phyloP scores from a whole-genome alignment of 768 basidiomycete species.

The Trametes elegans region DNA sequence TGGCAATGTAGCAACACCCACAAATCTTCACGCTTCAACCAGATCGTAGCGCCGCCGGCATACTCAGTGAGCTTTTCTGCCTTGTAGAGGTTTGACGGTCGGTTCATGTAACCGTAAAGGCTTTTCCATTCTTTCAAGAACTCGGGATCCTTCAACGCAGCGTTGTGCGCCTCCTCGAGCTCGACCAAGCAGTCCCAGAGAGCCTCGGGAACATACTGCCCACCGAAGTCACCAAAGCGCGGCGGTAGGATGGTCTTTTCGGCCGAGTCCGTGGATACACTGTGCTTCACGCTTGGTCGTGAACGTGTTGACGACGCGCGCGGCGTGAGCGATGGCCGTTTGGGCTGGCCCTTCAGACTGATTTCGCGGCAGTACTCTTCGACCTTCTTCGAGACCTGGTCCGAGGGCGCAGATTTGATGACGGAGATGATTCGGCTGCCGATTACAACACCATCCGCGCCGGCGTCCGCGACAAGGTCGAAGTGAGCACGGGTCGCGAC shows the following conservation, averaged over 20 bases:
- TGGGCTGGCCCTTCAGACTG: slow-evolving; percentile 41
- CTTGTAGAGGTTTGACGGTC: slow-evolving; percentile 88
- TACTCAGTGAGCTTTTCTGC: slow-evolving; percentile 89
- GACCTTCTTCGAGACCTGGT: slow-evolving; percentile 50
- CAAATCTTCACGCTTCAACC: slow-evolving; percentile 97
- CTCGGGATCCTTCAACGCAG: slow-evolving; percentile 80
- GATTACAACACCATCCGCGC: slow-evolving; percentile 95
- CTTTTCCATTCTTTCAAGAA: slow-evolving; percentile 92
- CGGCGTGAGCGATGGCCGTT: slow-evolving; percentile 13
- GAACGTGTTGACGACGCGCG: slow-evolving; percentile 26
- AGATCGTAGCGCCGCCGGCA: slow-evolving; percentile 92
- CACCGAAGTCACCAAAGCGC: slow-evolving; percentile 93
- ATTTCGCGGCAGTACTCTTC: slow-evolving; percentile 76
- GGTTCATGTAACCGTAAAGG: slow-evolving; percentile 91
- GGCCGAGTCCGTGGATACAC: slow-evolving; percentile 29
- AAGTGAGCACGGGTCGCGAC: slow-evolving; percentile 90
- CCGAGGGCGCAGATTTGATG: slow-evolving; percentile 63
- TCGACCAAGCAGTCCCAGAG: slow-evolving; percentile 91
- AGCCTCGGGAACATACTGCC: slow-evolving; percentile 96
- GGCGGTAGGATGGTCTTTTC: slow-evolving; percentile 56
- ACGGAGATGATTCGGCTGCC: slow-evolving; percentile 83
- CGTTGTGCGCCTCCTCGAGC: slow-evolving; percentile 86
- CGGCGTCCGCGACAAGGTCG: slow-evolving; percentile 76
- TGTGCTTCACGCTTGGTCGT: slow-evolving; percentile 32
- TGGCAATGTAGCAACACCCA: slow-evolving; percentile 33